Evolutionary conservation across 1,139 yeast genomes (phyloP).

Genomic region (Suhomyces bokatorum): DNA sequence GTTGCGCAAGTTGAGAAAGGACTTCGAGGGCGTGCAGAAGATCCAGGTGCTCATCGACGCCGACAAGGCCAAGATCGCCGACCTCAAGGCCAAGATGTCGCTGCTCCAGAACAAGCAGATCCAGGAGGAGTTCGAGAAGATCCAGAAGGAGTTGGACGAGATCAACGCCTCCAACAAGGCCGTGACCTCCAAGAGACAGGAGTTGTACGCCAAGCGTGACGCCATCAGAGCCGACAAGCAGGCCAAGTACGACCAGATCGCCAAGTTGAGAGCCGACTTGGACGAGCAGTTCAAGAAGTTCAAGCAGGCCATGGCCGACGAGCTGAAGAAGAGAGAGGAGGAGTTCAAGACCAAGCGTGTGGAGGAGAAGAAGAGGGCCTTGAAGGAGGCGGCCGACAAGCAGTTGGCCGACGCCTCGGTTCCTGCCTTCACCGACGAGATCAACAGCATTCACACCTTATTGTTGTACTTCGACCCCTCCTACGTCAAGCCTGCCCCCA

Average conservation of each 20-base stretch:
- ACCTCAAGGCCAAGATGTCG: slow-evolving; percentile 68
- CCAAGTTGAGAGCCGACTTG: slow-evolving; percentile 64
- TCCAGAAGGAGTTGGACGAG: slow-evolving; percentile 63
- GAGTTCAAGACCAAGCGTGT: slow-evolving; percentile 58
- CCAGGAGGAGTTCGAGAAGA: slow-evolving; percentile 58
- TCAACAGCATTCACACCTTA: slow-evolving; percentile 69
- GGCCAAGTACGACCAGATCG: slow-evolving; percentile 62
- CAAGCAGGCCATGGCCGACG: slow-evolving; percentile 67
- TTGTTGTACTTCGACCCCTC: slow-evolving; percentile 77
- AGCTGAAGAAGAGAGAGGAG: slow-evolving; percentile 69
- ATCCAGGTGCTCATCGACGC: slow-evolving; percentile 78
- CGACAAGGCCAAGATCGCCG: slow-evolving; percentile 75
- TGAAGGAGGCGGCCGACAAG: slow-evolving; percentile 65
- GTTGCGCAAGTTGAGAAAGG: slow-evolving; percentile 80
- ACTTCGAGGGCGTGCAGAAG: slow-evolving; percentile 71
- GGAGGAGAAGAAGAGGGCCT: slow-evolving; percentile 60
- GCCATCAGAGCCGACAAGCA: slow-evolving; percentile 71
- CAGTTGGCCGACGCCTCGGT: slow-evolving; percentile 66
- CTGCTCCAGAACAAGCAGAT: slow-evolving; percentile 64
- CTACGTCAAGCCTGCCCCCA: slow-evolving; percentile 60
- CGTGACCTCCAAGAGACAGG: slow-evolving; percentile 65
- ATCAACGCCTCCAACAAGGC: slow-evolving; percentile 62
- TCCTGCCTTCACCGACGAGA: slow-evolving; percentile 84
- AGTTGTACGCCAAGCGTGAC: slow-evolving; percentile 64
- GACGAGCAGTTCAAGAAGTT: slow-evolving; percentile 72